Evolutionary conservation across 2,329 filamentous ascomycete species (phyloP), one percentile per base, ranked within the genome.

Genomic region (Anthostomella pinea): DNA sequence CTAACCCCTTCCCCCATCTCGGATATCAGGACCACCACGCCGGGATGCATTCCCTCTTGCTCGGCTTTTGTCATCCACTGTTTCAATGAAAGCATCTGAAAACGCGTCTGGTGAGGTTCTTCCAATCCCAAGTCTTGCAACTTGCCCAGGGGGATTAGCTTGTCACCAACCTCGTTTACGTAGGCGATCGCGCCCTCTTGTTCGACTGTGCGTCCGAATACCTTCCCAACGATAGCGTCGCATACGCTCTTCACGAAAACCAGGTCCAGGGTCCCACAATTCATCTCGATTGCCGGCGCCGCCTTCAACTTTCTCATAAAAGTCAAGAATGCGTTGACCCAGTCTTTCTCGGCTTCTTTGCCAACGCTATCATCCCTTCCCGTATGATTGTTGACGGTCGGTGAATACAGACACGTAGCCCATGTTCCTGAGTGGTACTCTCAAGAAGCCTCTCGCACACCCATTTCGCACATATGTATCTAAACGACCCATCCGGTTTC

Each of bases 311-410:
- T 52, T 21, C 51, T 46, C 9, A 22, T 22, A 27, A 59, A 62
- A 19, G 54, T 54, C 1, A 54, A 49, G 28, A 60, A 57, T 2
- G 56, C 81, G 44, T 82, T 68, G 31, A 75, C 66, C 79, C 79
- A 83, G 58, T 83, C 83, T 52, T 82, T 79, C 75, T 82, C 81
- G 76, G 48, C 78, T 8, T 8, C 8, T 3, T 6, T 3, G 8
- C 26, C 42, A 6, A 20, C 18, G 9, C 35, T 32, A 29, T 43
- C 42, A 8, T 23, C 18, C 45, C 45, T 18, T 43, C 37, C 8
- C 43, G 36, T 3, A 39, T 26, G 17, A 51, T 52, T 5, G 41
- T 41, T 2, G 35, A 41, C 3, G 46, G 46, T 3, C 48, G 44
- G 11, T 50, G 42, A 20, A 50, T 52, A n/a, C 26, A 28, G 10